A percentile compares a stretch with the other conserved stretches of the same genome.
Evolutionary conservation across 768 basidiomycete species (phyloP).

Genomic region (Obba rivulosa): DNA sequence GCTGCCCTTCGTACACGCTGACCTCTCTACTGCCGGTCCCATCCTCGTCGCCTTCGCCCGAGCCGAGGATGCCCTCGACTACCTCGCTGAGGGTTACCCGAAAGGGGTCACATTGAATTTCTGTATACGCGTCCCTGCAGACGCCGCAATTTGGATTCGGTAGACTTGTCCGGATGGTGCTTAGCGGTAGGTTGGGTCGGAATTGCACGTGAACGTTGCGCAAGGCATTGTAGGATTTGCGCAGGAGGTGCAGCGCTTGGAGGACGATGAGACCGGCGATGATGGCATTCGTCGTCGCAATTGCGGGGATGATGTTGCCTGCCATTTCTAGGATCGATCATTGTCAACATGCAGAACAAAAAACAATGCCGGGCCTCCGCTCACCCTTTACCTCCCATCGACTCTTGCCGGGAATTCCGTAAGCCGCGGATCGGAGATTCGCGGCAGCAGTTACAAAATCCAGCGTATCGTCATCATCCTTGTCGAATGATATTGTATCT

Average conservation of each 20-base stretch:
- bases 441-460: slow-evolving; percentile 96
- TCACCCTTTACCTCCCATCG: slow-evolving; percentile 96
- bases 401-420: slow-evolving; percentile 84
- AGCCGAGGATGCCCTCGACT: slow-evolving; percentile 60
- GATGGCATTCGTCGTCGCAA: slow-evolving; percentile 98
- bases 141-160: slow-evolving; percentile 81
- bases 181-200: slow-evolving; percentile 75
- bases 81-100: slow-evolving; percentile 68
- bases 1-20: slow-evolving; percentile 81
- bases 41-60: slow-evolving; percentile 28
- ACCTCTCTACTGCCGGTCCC: slow-evolving; percentile 51
- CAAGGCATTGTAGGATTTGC: slow-evolving; percentile 50
- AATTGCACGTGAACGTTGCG: slow-evolving; percentile 79
- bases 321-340: slow-evolving; percentile 73
- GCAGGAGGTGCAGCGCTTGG: slow-evolving; percentile 83
- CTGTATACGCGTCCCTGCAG: slow-evolving; percentile 80
- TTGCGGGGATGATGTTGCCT: slow-evolving; percentile 98
- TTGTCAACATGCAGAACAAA: too few species aligned
- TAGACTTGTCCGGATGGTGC: slow-evolving; percentile 53
- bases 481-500: slow-evolving; percentile 84
- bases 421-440: slow-evolving; percentile 87
- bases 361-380: slow-evolving; percentile 1
- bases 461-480: slow-evolving; percentile 95
- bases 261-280: slow-evolving; percentile 93
- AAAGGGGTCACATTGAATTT: slow-evolving; percentile 67